Evolutionary conservation across 2,329 filamentous ascomycete species (phyloP).

Genomic region (Aspergillus puulaauensis): DNA sequence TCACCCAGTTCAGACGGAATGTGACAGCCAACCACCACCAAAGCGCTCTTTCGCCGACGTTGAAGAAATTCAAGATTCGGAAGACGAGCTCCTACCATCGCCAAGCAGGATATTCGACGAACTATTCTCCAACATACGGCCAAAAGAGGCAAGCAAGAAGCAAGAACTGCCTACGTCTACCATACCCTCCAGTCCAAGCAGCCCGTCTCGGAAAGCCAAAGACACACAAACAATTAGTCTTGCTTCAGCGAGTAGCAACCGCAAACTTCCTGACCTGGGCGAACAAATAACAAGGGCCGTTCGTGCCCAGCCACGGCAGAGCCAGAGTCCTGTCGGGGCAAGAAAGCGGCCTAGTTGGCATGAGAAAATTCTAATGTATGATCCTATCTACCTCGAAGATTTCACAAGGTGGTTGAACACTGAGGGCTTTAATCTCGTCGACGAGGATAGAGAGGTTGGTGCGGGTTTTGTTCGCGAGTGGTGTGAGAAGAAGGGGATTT

Average conservation of each 20-base stretch:
- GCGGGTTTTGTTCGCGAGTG: conserved; percentile 74
- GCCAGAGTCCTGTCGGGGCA: conserved; percentile 28
- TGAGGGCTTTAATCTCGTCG: conserved; percentile 62
- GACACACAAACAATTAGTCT: too few species aligned
- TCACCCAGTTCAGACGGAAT: neutral
- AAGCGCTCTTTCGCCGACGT: conserved; percentile 25
- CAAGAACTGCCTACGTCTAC: conserved; percentile 14
- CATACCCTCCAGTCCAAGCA: conserved; percentile 12
- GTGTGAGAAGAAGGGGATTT: conserved; percentile 85
- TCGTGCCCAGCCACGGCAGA: conserved; percentile 38
- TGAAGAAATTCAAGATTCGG: conserved; percentile 40
- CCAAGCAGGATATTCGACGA: conserved; percentile 12
- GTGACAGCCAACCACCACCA: neutral
- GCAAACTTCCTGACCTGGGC: conserved; percentile 39
- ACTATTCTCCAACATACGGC: conserved; percentile 22
- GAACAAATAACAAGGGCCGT: conserved; percentile 50
- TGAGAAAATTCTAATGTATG: conserved; percentile 91
- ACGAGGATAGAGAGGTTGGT: conserved; percentile 65
- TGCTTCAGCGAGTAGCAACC: neutral
- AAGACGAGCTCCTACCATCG: conserved; percentile 34
- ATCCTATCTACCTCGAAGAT: conserved; percentile 86
- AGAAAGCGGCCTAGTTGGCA: conserved; percentile 65
- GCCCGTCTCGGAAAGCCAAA: neutral
- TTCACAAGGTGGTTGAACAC: conserved; percentile 79
- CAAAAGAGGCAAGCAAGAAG: neutral